Evolutionary conservation across 352 stramenopile genomes (phyloP).

Genomic region (Globisporangium megalacanthum): DNA sequence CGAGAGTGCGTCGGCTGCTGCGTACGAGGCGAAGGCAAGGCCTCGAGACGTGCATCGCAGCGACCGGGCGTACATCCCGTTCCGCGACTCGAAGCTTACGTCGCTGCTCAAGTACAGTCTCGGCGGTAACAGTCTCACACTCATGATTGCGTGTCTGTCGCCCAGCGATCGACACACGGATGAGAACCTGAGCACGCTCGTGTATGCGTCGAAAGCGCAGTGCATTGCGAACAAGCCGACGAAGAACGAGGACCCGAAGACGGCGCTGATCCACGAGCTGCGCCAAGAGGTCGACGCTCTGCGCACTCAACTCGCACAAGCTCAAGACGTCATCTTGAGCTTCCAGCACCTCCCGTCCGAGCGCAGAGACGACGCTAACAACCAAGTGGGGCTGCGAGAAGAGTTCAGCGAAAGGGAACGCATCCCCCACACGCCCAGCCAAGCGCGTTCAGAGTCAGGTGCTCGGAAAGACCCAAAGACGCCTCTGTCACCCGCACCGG

Average conservation of each 20-base stretch:
- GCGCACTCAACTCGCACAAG: slow-evolving; percentile 25
- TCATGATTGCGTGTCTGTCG: slow-evolving; percentile 67
- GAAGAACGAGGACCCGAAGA: slow-evolving; percentile 49
- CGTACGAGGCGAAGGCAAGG: not conserved
- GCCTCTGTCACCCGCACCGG: too few species aligned
- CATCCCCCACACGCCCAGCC: not conserved
- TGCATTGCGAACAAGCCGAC: slow-evolving; percentile 48
- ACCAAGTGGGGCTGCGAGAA: not conserved
- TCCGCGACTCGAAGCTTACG: slow-evolving; percentile 62
- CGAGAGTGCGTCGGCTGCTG: slow-evolving; percentile 9
- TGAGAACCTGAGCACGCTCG: slow-evolving; percentile 61
- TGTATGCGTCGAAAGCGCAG: slow-evolving; percentile 53
- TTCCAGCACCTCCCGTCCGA: slow-evolving; percentile 17
- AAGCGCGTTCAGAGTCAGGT: not conserved
- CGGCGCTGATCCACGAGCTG: slow-evolving; percentile 42
- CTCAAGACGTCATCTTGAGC: slow-evolving; percentile 35
- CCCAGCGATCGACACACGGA: slow-evolving; percentile 42
- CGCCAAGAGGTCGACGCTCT: slow-evolving; percentile 22
- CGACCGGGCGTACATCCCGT: slow-evolving; percentile 36
- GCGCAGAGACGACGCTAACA: not conserved
- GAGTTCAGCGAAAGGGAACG: not conserved
- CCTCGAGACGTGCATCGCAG: not conserved
- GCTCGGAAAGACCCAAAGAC: too few species aligned
- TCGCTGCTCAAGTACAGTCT: slow-evolving; percentile 56
- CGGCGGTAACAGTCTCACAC: slow-evolving; percentile 53